Conservation (phyloP, 1,284 basidiomycete genomes). For the Rhodotorula sp. region DNA sequence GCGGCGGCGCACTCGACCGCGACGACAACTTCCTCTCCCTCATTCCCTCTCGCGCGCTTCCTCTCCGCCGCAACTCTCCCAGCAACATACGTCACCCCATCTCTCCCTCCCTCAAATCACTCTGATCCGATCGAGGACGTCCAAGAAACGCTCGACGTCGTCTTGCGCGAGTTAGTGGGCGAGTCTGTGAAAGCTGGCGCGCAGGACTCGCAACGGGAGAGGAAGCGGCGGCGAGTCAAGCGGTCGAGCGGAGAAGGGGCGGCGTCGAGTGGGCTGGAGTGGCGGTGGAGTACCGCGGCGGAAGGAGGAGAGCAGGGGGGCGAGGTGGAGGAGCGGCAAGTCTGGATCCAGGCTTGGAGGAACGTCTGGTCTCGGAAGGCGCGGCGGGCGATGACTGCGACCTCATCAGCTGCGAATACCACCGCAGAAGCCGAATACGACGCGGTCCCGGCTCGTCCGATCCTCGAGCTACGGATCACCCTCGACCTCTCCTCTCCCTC, state of each 20-base stretch:
- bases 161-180: neutral
- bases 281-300: neutral
- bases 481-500: neutral
- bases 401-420: neutral
- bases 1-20: neutral
- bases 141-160: neutral
- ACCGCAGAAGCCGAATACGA: neutral
- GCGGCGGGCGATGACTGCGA: neutral
- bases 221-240: neutral
- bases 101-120: too few species aligned
- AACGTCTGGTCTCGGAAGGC: conserved; percentile 18
- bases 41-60: conserved; percentile 3
- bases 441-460: neutral
- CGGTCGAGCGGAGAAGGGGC: neutral
- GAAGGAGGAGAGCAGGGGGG: too few species aligned
- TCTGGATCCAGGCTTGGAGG: neutral
- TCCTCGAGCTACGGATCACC: conserved; percentile 1
- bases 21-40: neutral
- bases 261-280: neutral
- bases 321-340: neutral
- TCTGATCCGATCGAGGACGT: neutral
- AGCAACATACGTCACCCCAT: neutral
- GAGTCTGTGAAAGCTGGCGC: neutral
- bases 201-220: neutral
- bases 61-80: conserved; percentile 7